Evolutionary conservation across 2,329 filamentous ascomycete species (phyloP).

Genomic region (Nemania bipapillata): DNA sequence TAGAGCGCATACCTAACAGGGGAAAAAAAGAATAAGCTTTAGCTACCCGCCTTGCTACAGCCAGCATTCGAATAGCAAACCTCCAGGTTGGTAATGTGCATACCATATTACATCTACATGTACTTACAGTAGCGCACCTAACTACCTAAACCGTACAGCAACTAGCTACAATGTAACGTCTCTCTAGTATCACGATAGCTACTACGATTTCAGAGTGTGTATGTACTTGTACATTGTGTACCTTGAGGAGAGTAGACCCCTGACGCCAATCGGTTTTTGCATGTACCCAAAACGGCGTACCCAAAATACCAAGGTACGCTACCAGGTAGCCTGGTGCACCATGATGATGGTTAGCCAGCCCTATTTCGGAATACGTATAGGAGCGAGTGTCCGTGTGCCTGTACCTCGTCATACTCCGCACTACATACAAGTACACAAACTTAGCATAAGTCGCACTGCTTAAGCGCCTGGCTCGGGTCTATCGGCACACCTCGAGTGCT

Average conservation of each 20-base stretch:
- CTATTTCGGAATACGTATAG: not conserved
- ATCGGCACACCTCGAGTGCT: slow-evolving; percentile 22
- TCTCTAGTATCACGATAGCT: too few relatives aligned
- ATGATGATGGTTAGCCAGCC: not conserved
- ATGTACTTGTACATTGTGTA: too few relatives aligned
- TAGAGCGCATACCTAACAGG: not conserved
- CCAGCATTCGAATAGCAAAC: not conserved
- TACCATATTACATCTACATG: too few relatives aligned
- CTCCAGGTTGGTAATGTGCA: not conserved
- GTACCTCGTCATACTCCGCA: not conserved
- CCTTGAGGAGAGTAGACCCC: too few relatives aligned
- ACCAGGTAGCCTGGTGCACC: not conserved
- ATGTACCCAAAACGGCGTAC: too few relatives aligned
- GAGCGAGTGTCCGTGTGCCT: not conserved
- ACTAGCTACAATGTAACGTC: too few relatives aligned
- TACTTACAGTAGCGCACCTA: too few relatives aligned
- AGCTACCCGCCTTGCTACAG: not conserved
- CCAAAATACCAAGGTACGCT: not conserved
- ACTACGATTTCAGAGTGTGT: too few relatives aligned
- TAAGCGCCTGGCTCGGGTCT: slow-evolving; percentile 28
- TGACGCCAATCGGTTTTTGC: too few relatives aligned
- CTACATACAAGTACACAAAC: not conserved
- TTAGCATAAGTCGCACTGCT: not conserved
- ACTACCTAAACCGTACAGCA: too few relatives aligned
- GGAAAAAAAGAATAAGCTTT: not conserved